Conservation (phyloP, 441 rosid species). For the Adansonia gregorii region DNA sequence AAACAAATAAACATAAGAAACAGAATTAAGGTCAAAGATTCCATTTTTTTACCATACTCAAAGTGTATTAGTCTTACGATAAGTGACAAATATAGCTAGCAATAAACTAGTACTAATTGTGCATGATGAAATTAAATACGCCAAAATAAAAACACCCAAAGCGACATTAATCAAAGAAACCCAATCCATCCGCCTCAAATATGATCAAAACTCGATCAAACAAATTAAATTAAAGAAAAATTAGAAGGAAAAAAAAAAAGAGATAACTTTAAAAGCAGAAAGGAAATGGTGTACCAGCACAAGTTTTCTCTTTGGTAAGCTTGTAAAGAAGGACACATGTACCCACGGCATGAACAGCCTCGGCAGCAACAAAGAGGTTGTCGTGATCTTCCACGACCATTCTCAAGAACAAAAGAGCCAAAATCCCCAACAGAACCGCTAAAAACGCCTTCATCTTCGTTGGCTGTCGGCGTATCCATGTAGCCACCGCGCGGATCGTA, state of each 20-base stretch:
- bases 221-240: neutral
- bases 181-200: slow-evolving; percentile 16
- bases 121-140: neutral
- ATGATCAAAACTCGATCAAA: slow-evolving; percentile 15
- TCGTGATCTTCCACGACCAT: slow-evolving; percentile 65
- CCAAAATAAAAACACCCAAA: neutral
- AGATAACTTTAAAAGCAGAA: neutral
- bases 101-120: neutral
- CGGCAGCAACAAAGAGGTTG: slow-evolving; percentile 64
- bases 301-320: slow-evolving; percentile 65
- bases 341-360: slow-evolving; percentile 63
- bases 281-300: slow-evolving; percentile 38
- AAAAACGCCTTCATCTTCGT: slow-evolving; percentile 57
- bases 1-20: neutral
- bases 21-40: neutral
- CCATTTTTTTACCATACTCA: neutral
- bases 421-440: slow-evolving; percentile 47
- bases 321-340: slow-evolving; percentile 65
- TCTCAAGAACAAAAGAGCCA: slow-evolving; percentile 53
- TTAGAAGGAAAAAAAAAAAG: neutral
- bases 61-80: neutral
- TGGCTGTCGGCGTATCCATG: slow-evolving; percentile 70
- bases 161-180: neutral
- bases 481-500: slow-evolving; percentile 55
- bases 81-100: neutral